Evolutionary conservation across 305 asterid species (phyloP).

Genomic region (Solanum chacoense): DNA sequence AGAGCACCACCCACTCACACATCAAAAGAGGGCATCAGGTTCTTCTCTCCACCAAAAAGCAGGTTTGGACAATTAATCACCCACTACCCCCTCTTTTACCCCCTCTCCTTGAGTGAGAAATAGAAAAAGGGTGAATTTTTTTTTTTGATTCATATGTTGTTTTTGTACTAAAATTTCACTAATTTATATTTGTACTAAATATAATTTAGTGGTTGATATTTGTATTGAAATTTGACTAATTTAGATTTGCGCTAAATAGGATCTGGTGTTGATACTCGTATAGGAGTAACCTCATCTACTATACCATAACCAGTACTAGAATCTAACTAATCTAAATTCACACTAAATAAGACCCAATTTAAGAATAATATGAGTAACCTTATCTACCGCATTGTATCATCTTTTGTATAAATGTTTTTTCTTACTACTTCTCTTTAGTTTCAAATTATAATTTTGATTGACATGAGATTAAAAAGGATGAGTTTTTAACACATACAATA

Average conservation of each 20-base stretch:
- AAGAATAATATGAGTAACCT: no score
- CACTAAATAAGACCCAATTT: neutral
- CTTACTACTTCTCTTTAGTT: neutral
- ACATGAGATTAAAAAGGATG: neutral
- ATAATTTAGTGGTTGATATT: no score
- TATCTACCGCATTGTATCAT: neutral
- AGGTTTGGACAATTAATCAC: slow-evolving; percentile 40
- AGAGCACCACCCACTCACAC: slow-evolving; percentile 78
- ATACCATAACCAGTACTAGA: no score
- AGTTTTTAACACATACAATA: neutral
- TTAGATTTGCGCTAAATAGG: fast-evolving
- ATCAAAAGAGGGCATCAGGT: slow-evolving; percentile 72
- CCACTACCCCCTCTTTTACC: neutral
- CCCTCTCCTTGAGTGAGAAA: neutral
- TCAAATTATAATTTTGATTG: neutral
- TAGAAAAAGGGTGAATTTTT: neutral
- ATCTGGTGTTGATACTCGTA: no score
- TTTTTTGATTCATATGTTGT: neutral
- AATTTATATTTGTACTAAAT: no score
- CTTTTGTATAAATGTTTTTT: no score
- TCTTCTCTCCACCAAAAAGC: slow-evolving; percentile 56
- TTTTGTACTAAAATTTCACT: neutral
- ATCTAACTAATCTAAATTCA: neutral
- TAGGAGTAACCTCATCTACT: no score
- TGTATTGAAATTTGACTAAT: fast-evolving